Conservation (phyloP, 1,284 basidiomycete genomes). For the Puccinia brachypodii region DNA sequence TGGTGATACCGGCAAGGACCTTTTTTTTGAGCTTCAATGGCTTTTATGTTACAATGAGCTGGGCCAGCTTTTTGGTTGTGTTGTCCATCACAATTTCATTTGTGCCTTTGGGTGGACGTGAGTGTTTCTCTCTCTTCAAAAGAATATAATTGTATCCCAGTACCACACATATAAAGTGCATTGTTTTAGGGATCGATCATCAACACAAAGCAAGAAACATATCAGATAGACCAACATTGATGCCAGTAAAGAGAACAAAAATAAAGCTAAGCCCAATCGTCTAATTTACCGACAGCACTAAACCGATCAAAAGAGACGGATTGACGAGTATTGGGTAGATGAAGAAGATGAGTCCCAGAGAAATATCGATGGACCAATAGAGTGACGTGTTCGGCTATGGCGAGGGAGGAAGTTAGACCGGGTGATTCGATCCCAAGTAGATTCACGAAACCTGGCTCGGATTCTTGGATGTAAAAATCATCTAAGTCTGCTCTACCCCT, state of each 20-base stretch:
- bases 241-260: not conserved
- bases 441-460: constrained; percentile 42
- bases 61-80: too few species aligned
- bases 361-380: constrained; percentile 58
- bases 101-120: too few species aligned
- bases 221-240: too few species aligned
- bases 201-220: not conserved
- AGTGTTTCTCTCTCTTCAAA: too few species aligned
- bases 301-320: constrained; percentile 61
- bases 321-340: constrained; percentile 57
- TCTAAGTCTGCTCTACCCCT: not conserved
- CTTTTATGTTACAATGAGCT: too few species aligned
- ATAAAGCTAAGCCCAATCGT: constrained; percentile 48
- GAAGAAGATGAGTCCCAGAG: constrained; percentile 55
- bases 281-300: constrained; percentile 51
- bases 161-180: too few species aligned
- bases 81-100: too few species aligned
- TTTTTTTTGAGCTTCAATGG: too few species aligned
- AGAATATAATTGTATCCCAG: too few species aligned
- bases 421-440: constrained; percentile 64
- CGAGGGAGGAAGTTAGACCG: constrained; percentile 61
- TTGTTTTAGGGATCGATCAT: too few species aligned
- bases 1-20: too few species aligned
- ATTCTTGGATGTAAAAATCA: constrained; percentile 34
- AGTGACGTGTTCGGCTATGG: constrained; percentile 61